These are phyloP conservation scores for Pichia eremophila DNA, from an alignment of 805 yeast genomes.

Conservation along the genomic window DNA sequence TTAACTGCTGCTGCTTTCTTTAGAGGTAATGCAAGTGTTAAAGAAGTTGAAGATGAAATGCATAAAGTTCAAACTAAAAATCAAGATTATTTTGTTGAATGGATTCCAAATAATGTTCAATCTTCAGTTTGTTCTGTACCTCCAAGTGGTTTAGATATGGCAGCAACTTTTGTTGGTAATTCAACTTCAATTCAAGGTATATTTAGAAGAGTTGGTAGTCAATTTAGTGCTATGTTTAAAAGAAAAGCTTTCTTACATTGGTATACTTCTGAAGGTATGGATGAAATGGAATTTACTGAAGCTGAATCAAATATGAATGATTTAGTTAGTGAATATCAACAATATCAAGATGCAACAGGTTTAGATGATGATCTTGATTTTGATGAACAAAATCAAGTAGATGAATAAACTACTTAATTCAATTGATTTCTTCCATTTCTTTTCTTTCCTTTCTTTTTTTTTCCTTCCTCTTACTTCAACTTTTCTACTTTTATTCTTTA, in stretches of 20 bases:
- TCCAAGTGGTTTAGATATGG: slow-evolving; percentile 75
- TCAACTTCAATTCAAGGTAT: slow-evolving; percentile 88
- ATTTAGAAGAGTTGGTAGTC: slow-evolving; percentile 82
- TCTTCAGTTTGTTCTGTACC: slow-evolving; percentile 89
- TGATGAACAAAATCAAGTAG: slow-evolving; percentile 18
- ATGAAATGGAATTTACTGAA: slow-evolving; percentile 86
- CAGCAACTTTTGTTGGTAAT: slow-evolving; percentile 90
- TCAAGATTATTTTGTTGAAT: slow-evolving; percentile 79
- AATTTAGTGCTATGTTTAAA: slow-evolving; percentile 85
- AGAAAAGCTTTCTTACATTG: slow-evolving; percentile 94
- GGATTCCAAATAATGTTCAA: slow-evolving; percentile 95
- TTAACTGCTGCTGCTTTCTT: slow-evolving; percentile 90
- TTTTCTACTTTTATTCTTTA: not conserved
- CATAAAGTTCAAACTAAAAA: slow-evolving; percentile 73
- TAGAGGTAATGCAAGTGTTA: slow-evolving; percentile 86
- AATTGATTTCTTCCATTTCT: not conserved
- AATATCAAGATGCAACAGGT: slow-evolving; percentile 75
- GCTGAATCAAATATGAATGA: slow-evolving; percentile 90
- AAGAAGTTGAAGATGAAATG: slow-evolving; percentile 94
- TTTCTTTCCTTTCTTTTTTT: slow-evolving; percentile 1
- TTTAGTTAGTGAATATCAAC: slow-evolving; percentile 82
- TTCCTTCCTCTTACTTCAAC: not conserved
- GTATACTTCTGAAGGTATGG: slow-evolving; percentile 96
- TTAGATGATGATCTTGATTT: slow-evolving; percentile 70
- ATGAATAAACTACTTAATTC: not conserved